Base-by-base conservation (phyloP, 202 grass and related monocot species). In the Cymbopogon flexuosus region DNA sequence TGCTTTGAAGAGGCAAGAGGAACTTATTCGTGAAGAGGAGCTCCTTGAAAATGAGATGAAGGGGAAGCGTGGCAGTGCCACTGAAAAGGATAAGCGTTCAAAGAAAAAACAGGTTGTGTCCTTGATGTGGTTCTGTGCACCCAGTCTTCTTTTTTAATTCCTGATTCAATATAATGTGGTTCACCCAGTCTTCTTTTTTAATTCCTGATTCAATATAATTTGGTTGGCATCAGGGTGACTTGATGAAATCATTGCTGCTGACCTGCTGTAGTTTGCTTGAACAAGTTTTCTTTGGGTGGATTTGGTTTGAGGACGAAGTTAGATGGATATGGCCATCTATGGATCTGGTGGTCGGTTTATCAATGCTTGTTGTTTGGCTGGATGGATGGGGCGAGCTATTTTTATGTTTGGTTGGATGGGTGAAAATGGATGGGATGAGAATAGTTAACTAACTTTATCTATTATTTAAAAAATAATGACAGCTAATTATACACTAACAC, bases 1-100 rank as follows among this genome's bases (percentile, higher is more conserved):
- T 88, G 92, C 92, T 72, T 81, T 99, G 84, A 96, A 96, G 84
- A 96, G 90, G 75, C 96, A 99, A 83, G 96, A 99, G 78, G 96
- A 99, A 79, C 90, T 99, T 62, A 99, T 99, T 86, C 92, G 90
- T 41, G 93, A 96, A 84, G 96, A 99, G 85, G 95, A 95, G 59
- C 90, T 90, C 39, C 89, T 89, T 73, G 92, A 93, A 87, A 88
- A 73, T 83, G 96, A 91, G 73, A 84, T 89, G 52, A 99, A 95
- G 66, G 88, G 84, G 67, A 99, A 88, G 77, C 88, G 90, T 72
- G 34, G 37, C 47, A 62, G 35, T 84, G 77, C 45, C 68, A 61
- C 33, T 70, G 94, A 97, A 24, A 97, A 92, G 83, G 92, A 99
- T 76, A 99, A 89, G 81, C 92, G 93, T 66, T 51, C 88, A 75